Conservation (phyloP, 306 rosid genomes). For the Gleditsia sinensis region DNA sequence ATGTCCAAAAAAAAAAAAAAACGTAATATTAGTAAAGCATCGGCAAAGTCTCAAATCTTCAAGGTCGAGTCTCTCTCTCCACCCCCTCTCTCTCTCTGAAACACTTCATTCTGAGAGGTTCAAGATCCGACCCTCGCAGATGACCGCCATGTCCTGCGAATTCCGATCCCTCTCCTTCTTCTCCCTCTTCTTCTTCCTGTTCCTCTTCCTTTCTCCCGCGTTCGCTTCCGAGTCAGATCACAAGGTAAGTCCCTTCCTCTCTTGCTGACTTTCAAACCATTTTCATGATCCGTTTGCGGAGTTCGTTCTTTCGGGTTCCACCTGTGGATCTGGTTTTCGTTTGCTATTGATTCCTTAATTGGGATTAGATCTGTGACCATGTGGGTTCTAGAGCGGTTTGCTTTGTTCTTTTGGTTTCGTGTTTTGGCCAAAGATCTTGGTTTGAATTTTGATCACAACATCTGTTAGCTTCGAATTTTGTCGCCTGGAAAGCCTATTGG, state of each 20-base stretch:
- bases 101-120: conserved; percentile 32
- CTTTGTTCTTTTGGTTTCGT: background rate
- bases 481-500: background rate
- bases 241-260: conserved; percentile 58
- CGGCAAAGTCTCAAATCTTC: background rate
- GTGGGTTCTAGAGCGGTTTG: conserved; percentile 11
- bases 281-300: background rate
- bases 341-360: conserved; percentile 28
- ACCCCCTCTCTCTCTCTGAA: background rate
- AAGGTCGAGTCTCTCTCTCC: background rate
- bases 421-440: background rate
- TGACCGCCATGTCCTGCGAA: conserved; percentile 66
- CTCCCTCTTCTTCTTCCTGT: background rate
- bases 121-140: conserved; percentile 51
- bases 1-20: too few species aligned
- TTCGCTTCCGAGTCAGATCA: conserved; percentile 92
- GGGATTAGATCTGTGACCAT: conserved; percentile 47
- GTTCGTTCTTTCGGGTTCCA: background rate
- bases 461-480: background rate
- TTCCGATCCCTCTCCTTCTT: conserved; percentile 52
- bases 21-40: background rate
- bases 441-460: background rate
- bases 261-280: background rate
- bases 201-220: conserved; percentile 37
- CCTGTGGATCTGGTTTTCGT: conserved; percentile 49